A percentile compares a stretch with the other conserved stretches of the same genome.
Evolutionary conservation across 202 grass and related monocot species (phyloP).

Genomic region (Hordeum pubiflorum): DNA sequence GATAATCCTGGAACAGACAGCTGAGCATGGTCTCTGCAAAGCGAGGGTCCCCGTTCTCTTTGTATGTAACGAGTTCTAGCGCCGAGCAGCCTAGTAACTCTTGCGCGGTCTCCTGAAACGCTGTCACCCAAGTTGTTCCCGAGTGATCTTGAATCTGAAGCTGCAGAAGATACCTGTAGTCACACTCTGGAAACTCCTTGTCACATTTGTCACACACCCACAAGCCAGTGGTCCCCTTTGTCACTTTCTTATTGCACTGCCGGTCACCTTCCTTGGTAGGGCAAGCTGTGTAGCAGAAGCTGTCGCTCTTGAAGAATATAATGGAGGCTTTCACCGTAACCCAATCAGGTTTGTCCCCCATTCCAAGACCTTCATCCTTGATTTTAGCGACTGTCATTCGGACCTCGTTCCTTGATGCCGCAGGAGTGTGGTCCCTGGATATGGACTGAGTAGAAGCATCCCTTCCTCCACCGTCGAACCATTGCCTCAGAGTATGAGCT

Average conservation of each 20-base stretch:
- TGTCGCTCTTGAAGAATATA: slow-evolving; percentile 77
- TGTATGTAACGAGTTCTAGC: slow-evolving; percentile 50
- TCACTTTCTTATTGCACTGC: slow-evolving; percentile 76
- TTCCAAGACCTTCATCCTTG: slow-evolving; percentile 86
- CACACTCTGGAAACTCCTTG: slow-evolving; percentile 81
- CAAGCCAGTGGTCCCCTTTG: slow-evolving; percentile 38
- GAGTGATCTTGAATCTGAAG: slow-evolving; percentile 86
- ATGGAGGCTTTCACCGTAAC: slow-evolving; percentile 63
- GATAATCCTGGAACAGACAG: slow-evolving; percentile 52
- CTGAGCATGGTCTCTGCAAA: slow-evolving; percentile 45
- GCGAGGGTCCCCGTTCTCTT: slow-evolving; percentile 42
- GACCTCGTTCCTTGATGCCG: slow-evolving; percentile 52
- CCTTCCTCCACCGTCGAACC: slow-evolving; percentile 81
- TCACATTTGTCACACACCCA: slow-evolving; percentile 79
- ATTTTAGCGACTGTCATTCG: slow-evolving; percentile 68
- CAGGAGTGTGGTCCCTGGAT: slow-evolving; percentile 63
- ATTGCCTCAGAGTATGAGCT: slow-evolving; percentile 58
- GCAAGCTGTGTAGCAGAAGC: slow-evolving; percentile 81
- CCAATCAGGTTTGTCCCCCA: slow-evolving; percentile 78
- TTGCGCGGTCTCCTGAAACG: slow-evolving; percentile 75
- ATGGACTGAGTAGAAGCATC: slow-evolving; percentile 70
- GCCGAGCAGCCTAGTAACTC: slow-evolving; percentile 75
- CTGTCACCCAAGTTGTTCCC: slow-evolving; percentile 67
- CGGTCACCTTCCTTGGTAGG: slow-evolving; percentile 69
- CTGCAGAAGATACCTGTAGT: slow-evolving; percentile 88